phyloP scores from a whole-genome alignment of 306 rosid genomes.

The Coriaria nepalensis region DNA sequence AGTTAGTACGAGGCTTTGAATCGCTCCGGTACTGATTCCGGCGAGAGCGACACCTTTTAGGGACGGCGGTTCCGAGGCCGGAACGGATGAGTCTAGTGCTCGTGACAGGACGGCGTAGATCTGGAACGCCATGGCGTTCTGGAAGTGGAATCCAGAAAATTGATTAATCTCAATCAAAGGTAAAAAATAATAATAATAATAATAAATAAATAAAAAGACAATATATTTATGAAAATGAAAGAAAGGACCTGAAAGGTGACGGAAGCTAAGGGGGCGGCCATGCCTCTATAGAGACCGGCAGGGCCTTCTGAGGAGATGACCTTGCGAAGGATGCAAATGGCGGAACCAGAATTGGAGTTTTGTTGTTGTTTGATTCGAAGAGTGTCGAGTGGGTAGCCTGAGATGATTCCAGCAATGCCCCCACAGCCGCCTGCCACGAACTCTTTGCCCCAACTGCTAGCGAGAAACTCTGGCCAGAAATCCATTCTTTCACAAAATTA shows the following conservation, averaged over 20 bases:
- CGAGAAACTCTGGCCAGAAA: slow-evolving; percentile 76
- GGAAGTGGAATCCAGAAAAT: slow-evolving; percentile 6
- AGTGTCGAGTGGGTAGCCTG: slow-evolving; percentile 84
- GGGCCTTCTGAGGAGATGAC: slow-evolving; percentile 48
- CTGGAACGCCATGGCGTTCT: slow-evolving; percentile 87
- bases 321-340: slow-evolving; percentile 36
- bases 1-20: slow-evolving; percentile 50
- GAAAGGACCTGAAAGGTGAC: slow-evolving; percentile 69
- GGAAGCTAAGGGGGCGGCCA: slow-evolving; percentile 71
- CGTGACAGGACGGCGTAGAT: slow-evolving; percentile 56
- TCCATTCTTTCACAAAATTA: slow-evolving; percentile 25
- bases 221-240: not conserved
- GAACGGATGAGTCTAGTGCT: slow-evolving; percentile 29
- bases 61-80: slow-evolving; percentile 49
- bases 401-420: slow-evolving; percentile 68
- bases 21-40: slow-evolving; percentile 59
- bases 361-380: slow-evolving; percentile 61
- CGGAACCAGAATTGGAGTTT: slow-evolving; percentile 37
- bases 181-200: too few relatives aligned
- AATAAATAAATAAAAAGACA: too few relatives aligned
- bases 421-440: slow-evolving; percentile 90
- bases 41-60: slow-evolving; percentile 56
- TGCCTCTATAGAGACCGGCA: slow-evolving; percentile 66
- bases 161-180: slow-evolving; percentile 2
- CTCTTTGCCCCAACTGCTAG: slow-evolving; percentile 64